Conservation (phyloP, 129 eudicot genomes). For the Ambrosia artemisiifolia region DNA sequence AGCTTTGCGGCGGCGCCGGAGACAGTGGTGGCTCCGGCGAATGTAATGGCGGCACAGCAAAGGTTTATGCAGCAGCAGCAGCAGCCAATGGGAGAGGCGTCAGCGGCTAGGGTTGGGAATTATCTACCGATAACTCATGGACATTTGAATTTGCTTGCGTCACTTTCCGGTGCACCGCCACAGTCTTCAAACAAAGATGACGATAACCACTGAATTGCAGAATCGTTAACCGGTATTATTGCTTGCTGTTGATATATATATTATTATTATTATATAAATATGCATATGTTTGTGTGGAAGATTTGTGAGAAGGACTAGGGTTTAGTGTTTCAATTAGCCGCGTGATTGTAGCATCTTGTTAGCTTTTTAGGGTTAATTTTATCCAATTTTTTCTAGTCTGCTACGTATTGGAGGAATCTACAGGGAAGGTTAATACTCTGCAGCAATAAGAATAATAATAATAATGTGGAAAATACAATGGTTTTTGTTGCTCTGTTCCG, state of each 20-base stretch:
- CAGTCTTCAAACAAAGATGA: constrained; percentile 58
- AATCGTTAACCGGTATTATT: constrained; percentile 16
- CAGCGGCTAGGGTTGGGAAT: constrained; percentile 92
- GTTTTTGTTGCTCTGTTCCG: background rate
- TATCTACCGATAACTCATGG: constrained; percentile 82
- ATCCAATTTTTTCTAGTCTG: constrained; percentile 18
- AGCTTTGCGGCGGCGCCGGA: constrained; percentile 77
- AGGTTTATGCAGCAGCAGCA: constrained; percentile 45
- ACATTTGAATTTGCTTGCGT: constrained; percentile 84
- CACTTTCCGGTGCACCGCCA: constrained; percentile 58
- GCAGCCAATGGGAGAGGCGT: constrained; percentile 65
- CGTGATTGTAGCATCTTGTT: constrained; percentile 5
- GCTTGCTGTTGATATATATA: constrained; percentile 22
- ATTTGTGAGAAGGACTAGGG: constrained; percentile 21
- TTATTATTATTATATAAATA: constrained; percentile 33
- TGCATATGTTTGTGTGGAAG: constrained; percentile 35
- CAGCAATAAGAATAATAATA: no score
- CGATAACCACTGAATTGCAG: constrained; percentile 42
- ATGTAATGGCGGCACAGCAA: constrained; percentile 39
- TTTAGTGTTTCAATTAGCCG: constrained; percentile 13
- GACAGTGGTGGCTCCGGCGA: constrained; percentile 41
- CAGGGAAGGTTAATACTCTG: no score
- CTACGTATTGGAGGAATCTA: no score
- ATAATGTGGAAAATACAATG: no score
- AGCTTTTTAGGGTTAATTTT: constrained; percentile 17